Base-by-base conservation (phyloP, 2,329 filamentous ascomycete species). In the Fusarium euwallaceae region DNA sequence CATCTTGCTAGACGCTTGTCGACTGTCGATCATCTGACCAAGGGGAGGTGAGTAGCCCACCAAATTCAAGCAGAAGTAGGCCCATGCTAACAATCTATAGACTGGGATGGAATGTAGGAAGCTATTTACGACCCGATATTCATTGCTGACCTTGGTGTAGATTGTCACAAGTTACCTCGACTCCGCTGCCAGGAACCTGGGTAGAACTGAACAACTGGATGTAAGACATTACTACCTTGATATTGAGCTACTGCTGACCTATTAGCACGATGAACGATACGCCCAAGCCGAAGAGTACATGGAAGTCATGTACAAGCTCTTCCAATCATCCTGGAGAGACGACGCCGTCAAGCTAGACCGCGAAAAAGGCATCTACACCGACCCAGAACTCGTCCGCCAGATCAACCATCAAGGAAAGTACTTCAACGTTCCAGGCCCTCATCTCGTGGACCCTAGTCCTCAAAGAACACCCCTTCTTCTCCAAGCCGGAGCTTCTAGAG, bases 141-240 rank as follows among this genome's bases (percentile, higher is more conserved):
- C 20, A 63, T 79, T 0, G 77, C 73, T 76, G 66, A 80, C 17
- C 89, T 20, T 1, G 12, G 24, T 6, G 36, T 37, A 83, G 84
- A 90, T 94, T 63, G 92, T 94, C 0, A 94, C 92, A 0, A 90
- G 91, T 61, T 94, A 93, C 78, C 86, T 94, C 0, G 91, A 94
- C 78, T 92, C 89, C 1, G 92, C 92, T 0, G 92, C 92, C 0
- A 87, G 87, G 12, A 94, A 93, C 77, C 83, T 93, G 58, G 90
- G 91, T 2, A 87, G 87, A 39, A 83, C 86, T 12, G 85, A 90
- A 22, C 91, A 93, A 75, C 85, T 76, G 4, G 74, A 56, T 4
- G 76, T 81, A 61, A 71, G 70, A n/a, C 1, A 41, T 5, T 2
- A 7, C 11, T 14, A 9, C 7, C 4, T n/a, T 36, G 6, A 29